These are phyloP conservation scores for Calonectria fujianensis DNA, from an alignment of 2,329 filamentous ascomycete species.

Conservation along the genomic window DNA sequence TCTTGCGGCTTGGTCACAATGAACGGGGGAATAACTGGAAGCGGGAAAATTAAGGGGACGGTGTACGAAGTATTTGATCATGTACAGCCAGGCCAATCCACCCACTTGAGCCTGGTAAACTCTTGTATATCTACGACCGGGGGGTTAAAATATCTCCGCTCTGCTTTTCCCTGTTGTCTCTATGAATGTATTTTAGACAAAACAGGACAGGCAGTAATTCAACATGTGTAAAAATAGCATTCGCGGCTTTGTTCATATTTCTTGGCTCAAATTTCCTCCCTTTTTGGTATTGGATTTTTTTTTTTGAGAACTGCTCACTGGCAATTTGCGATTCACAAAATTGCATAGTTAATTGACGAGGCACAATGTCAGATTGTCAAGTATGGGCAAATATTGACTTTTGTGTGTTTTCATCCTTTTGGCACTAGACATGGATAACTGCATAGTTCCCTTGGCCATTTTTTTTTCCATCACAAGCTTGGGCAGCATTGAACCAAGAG, in stretches of 20 bases:
- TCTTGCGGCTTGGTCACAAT: conserved; percentile 1
- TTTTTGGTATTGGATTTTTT: neutral
- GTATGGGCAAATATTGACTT: conserved; percentile 12
- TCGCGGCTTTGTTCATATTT: conserved; percentile 6
- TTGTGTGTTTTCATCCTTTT: conserved; percentile 25
- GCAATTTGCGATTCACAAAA: conserved; percentile 7
- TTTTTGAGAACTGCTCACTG: neutral
- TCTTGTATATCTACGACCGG: conserved; percentile 62
- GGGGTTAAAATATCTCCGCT: conserved; percentile 64
- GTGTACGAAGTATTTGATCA: conserved; percentile 55
- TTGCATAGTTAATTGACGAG: neutral
- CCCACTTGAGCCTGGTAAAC: conserved; percentile 57
- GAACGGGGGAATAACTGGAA: conserved; percentile 7
- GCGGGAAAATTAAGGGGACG: conserved; percentile 46
- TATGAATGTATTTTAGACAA: conserved; percentile 60
- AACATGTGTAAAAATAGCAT: conserved; percentile 54
- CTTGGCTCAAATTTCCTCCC: conserved; percentile 10
- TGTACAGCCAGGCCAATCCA: conserved; percentile 54
- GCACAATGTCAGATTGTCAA: neutral
- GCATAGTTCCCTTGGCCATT: conserved; percentile 24
- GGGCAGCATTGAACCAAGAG: conserved; percentile 15
- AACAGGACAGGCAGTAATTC: conserved; percentile 56
- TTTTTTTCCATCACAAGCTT: conserved; percentile 13
- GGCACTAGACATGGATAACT: conserved; percentile 14
- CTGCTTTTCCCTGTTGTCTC: conserved; percentile 64